Evolutionary conservation across 352 stramenopile species (phyloP).

Genomic region (Pythium sukuiense): DNA sequence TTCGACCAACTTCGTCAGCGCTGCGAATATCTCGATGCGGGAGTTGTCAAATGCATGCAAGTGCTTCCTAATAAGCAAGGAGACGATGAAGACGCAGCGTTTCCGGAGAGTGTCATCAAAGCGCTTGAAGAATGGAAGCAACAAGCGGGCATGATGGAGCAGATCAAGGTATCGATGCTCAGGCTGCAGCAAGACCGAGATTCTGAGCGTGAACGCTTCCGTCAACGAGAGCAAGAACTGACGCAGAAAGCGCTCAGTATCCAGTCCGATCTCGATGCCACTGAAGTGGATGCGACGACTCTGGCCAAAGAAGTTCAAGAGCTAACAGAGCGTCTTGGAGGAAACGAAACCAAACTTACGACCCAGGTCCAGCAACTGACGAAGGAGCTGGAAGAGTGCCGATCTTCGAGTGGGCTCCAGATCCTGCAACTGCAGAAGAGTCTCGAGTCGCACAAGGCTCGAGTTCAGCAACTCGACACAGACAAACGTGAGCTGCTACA

Average conservation of each 20-base stretch:
- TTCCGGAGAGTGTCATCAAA: slow-evolving; percentile 24
- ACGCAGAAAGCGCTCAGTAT: slow-evolving; percentile 30
- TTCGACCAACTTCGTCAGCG: slow-evolving; percentile 38
- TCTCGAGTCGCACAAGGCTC: slow-evolving; percentile 45
- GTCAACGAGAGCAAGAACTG: slow-evolving; percentile 48
- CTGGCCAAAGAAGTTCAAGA: slow-evolving; percentile 56
- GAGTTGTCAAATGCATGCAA: slow-evolving; percentile 34
- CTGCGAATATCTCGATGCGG: slow-evolving; percentile 31
- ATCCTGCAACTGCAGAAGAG: slow-evolving; percentile 61
- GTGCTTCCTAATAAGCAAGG: slow-evolving; percentile 23
- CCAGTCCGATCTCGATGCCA: slow-evolving; percentile 39
- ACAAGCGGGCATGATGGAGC: slow-evolving; percentile 31
- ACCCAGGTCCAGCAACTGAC: slow-evolving; percentile 44
- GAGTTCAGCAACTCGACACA: slow-evolving; percentile 47
- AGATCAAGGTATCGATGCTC: slow-evolving; percentile 50
- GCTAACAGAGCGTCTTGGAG: slow-evolving; percentile 38
- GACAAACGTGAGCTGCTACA: slow-evolving; percentile 70
- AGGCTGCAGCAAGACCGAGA: slow-evolving; percentile 51
- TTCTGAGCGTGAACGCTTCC: slow-evolving; percentile 36
- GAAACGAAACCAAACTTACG: slow-evolving; percentile 42
- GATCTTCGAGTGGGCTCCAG: slow-evolving; percentile 36
- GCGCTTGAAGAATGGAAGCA: slow-evolving; percentile 28
- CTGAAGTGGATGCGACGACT: slow-evolving; percentile 41
- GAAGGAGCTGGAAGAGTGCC: slow-evolving; percentile 52
- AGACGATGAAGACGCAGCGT: slow-evolving; percentile 11